Base-by-base conservation (phyloP, 371 early-diverging fungal species). In the Saksenaea vasiformis region DNA sequence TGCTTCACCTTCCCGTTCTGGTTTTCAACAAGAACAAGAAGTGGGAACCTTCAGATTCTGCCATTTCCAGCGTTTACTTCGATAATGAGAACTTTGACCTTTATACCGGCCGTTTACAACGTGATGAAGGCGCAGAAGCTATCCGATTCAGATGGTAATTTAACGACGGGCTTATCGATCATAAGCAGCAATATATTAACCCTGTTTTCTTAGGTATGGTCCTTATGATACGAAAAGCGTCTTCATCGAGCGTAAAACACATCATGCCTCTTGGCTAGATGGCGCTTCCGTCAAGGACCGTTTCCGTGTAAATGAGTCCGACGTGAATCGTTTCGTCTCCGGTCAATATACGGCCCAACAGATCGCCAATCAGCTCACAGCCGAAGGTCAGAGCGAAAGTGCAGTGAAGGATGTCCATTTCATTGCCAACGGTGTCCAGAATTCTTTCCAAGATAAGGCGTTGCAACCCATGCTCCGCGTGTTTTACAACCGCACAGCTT, bases 401-500 rank as follows among this genome's bases (percentile, higher is more conserved):
- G 90, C 92, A 55, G 71, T 92, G 44, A 79, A 87, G 17, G 87
- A 88, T 58, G 82, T 92, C 59, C 78, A 83, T 41, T 76, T 69
- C 17, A 87, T 94, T 41, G 86, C 93, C 15, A 65, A 70, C 13
- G 92, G 93, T 65, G 85, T 96, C 7, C 91, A 89, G 64, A 59
- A 73, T 0, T 82, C 90, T 55, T 88, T 96, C 51, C 66, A 75
- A 14, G 73, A 87, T n/a, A 89, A 89, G 69, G 73, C 78, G 0
- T 78, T 98, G 22, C 77, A 84, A 44, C 97, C 98, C 28, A 82
- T 90, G 44, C 71, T 89, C 34, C 89, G 96, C 47, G 92, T 94
- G 11, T 93, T 93, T 66, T 96, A 97, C 84, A 96, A 95, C 74
- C 87, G 98, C 71, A 95, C 93, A 5, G 97, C 98, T 5, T 98